Base-by-base conservation (phyloP, 1,139 yeast genomes). In the Dujonia santamariae region DNA sequence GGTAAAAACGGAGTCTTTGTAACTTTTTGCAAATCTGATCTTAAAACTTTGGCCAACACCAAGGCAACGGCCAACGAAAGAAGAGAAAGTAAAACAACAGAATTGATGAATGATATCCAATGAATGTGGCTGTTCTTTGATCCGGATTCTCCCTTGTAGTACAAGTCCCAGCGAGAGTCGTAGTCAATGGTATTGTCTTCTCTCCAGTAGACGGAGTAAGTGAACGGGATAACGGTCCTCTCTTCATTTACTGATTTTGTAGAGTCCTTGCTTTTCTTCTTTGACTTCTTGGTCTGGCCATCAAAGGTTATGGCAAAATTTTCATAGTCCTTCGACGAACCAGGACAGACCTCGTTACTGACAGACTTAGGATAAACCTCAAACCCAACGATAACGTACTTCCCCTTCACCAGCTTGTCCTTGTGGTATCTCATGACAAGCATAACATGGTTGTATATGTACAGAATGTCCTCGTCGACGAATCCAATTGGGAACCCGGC, bases 301-400 rank as follows among this genome's bases (percentile, higher is more conserved):
- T 35, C 31, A 28, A 28, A 28, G 15, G 67, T 54, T 9, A 83
- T 47, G 30, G 79, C 75, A 46, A 67, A 76, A 45, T 79, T 75
- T 30, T 71, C 62, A 51, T 69, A 81, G 47, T 72, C 58, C 44
- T 72, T 78, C 3, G 80, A 67, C 2, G 82, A 75, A 5, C 88
- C 88, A 2, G 90, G 90, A 51, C 92, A 83, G 27, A 68, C 67
- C 43, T 62, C 75, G 50, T 78, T 81, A 32, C 72, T 65, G 11
- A 85, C 90, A 37, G 94, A 82, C 54, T 79, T 82, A 8, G 96
- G 96, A 50, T 87, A 87, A 7, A 86, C 87, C 60, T 88, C 97
- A 48, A 87, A 85, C 0, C 96, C 97, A 16, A 87, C 96, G 46
- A 88, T 85, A 2, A 85, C 73, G 45, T 72, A 64, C 13, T 14